Evolutionary conservation across 208 protist genomes (phyloP), one percentile per base, ranked within the genome.

Genomic region (Crithidia fasciculata): DNA sequence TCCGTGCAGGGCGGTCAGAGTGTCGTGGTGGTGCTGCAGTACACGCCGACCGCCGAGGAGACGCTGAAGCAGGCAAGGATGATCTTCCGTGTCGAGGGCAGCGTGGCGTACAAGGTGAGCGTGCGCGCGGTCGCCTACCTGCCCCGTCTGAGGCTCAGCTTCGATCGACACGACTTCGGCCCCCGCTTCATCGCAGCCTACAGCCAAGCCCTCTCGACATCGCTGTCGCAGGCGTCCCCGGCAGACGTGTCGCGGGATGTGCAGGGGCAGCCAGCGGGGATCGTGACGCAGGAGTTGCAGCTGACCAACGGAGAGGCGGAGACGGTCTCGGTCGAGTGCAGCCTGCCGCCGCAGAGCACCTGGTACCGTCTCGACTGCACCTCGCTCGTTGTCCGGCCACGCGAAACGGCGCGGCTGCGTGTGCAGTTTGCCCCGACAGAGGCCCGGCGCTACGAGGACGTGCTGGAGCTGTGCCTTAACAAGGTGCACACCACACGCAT

Each of bases 381-480:
- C 15, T 92, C 94, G n/a, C 90, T 95, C 57, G 87, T 98, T 5
- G 86, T 97, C 16, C 74, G 78, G 44, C 91, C 97, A 28, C 90
- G 87, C 37, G 90, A 92, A 68, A 77, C 73, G 44, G 71, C 69
- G 16, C 83, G 95, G 43, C 50, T 99, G 37, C 76, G 70, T 54
- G 74, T 99, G 19, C 73, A 56, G 50, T 99, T 99, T 75, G 80
- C 71, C 58, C 98, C 98, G 2, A 67, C 58, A 13, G 94, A 98
- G 52, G 78, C 88, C 3, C 87, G 85, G 12, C 72, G 68, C 37
- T 98, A 98, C 83, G 79, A 74, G n/a, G 95, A 97, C 67, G 86
- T 85, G 70, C 74, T 99, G 50, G 84, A 84, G 47, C 94, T 99
- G 78, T 60, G 96, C 61, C 76, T 99, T 43, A 99, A 99, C 76